Base-by-base conservation (phyloP, 129 eudicot species). In the Chrysanthemum seticuspe region DNA sequence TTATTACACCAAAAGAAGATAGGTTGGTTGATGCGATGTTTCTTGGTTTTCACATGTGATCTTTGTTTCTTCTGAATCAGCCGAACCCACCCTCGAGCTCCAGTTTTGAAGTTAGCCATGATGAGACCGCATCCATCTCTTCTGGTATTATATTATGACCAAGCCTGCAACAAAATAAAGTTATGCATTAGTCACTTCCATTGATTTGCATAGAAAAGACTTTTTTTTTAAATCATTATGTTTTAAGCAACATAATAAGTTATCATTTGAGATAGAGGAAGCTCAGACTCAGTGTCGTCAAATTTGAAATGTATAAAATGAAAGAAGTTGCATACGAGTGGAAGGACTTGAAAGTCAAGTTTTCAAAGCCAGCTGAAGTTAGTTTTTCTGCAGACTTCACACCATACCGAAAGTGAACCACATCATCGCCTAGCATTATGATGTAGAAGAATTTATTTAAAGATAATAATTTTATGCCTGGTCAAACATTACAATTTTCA, bases 131-230 rank as follows among this genome's bases (percentile, higher is more conserved):
- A 15, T 81, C 88, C 85, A 87, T 82, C 81, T 92, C 95, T 75
- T 92, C 88, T 13, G 88, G 98, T 71, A 74, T 83, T 53, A 92
- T 82, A 73, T 87, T 74, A 75, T 92, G 96, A 52, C 89, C 91
- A 5, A 88, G 93, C 77, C 97, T 88, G 85, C 76, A 70, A 16
- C 13, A n/a, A 14, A 53, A 53, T 53, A 53, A 13, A 53, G 19
- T 4, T 15, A 53, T 53, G 6, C 7, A 14, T 53, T n/a, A 11
- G 40, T 52, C 56, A 52, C 56, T 52, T 52, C 56, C 15, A n/a
- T 0, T 52, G 56, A 52, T 52, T 13, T 52, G 56, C 16, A 52
- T 52, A 52, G 1, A 1, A 11, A 53, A 53, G 6, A 53, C 16
- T 51, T 51, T 51, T 2, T 2, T 12, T 29, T 29, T 29, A 14